These are phyloP conservation scores for Verbena officinalis DNA, from an alignment of 257 asterid genomes.

Conservation along the genomic window DNA sequence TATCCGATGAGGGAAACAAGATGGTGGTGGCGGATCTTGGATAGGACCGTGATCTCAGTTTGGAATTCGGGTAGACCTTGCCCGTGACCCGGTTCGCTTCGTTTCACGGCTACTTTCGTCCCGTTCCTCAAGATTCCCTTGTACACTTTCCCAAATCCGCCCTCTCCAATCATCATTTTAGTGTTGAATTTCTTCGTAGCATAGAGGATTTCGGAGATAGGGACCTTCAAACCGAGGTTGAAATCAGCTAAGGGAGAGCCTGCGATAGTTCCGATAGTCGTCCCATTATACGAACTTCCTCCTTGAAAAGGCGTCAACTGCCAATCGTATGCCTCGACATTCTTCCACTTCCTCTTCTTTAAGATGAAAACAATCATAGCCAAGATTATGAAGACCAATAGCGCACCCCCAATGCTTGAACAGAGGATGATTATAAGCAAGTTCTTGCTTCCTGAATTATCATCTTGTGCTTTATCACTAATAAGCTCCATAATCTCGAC, in stretches of 20 bases:
- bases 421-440: constrained; percentile 17
- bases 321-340: constrained; percentile 20
- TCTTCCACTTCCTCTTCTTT: constrained; percentile 23
- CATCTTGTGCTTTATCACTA: neutral
- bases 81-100: constrained; percentile 42
- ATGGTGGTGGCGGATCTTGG: constrained; percentile 41
- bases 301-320: neutral
- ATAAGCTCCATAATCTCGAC: constrained; percentile 47
- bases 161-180: constrained; percentile 37
- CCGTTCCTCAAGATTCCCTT: constrained; percentile 38
- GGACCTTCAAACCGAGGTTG: constrained; percentile 38
- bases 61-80: constrained; percentile 47
- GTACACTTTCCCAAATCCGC: constrained; percentile 55
- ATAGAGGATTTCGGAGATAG: constrained; percentile 30
- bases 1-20: constrained; percentile 48
- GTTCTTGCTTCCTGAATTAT: neutral
- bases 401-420: constrained; percentile 31
- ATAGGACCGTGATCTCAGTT: constrained; percentile 42
- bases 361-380: constrained; percentile 18
- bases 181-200: constrained; percentile 40
- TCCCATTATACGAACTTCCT: constrained; percentile 25
- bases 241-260: constrained; percentile 27
- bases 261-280: constrained; percentile 9
- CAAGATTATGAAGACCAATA: constrained; percentile 18
- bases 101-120: constrained; percentile 44